Conservation (phyloP, 2,329 filamentous ascomycete species). For the Stromatinia cepivora region DNA sequence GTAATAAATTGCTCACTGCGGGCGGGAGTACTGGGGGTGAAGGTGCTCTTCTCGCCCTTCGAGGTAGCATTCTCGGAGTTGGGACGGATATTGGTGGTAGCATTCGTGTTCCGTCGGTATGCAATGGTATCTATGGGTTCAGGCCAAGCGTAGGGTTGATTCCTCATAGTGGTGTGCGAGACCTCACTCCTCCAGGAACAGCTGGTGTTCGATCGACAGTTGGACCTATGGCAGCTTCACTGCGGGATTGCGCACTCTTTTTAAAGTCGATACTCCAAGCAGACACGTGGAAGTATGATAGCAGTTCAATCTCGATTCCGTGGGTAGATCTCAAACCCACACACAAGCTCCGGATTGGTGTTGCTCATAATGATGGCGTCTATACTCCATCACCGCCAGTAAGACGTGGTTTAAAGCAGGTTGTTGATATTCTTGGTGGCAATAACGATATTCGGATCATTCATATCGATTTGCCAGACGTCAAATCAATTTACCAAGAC, state of each 20-base stretch:
- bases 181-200: background rate
- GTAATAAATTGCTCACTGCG: conserved; percentile 34
- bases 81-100: conserved; percentile 37
- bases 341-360: conserved; percentile 1
- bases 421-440: background rate
- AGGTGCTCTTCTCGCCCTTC: conserved; percentile 36
- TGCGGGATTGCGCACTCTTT: background rate
- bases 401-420: background rate
- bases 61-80: conserved; percentile 35
- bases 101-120: conserved; percentile 7
- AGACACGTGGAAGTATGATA: conserved; percentile 34
- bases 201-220: background rate
- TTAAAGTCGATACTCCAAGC: conserved; percentile 22
- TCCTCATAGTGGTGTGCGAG: background rate
- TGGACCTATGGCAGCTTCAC: background rate
- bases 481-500: conserved; percentile 53
- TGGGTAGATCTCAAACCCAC: background rate
- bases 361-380: background rate
- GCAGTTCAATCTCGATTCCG: conserved; percentile 39
- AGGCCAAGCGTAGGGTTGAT: conserved; percentile 2
- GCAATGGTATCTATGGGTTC: conserved; percentile 6
- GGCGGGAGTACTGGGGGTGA: conserved; percentile 40
- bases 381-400: conserved; percentile 5
- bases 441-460: background rate
- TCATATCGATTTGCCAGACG: background rate